Conservation (phyloP, 164 flowering plant species). For the Tinospora cordifolia region DNA sequence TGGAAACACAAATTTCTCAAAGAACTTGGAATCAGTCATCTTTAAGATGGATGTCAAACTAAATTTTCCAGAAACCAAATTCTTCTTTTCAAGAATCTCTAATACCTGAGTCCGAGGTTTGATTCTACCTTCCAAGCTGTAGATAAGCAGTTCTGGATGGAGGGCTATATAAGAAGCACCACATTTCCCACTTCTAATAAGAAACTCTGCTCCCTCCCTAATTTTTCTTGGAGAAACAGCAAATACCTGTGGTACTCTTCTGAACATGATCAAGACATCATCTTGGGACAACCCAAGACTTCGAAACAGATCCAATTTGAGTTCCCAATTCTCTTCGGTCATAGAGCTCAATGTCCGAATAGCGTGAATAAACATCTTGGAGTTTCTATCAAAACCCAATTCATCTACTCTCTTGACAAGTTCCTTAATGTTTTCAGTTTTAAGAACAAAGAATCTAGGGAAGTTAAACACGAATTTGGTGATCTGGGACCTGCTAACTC, state of each 20-base stretch:
- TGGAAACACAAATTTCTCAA: constrained; percentile 2
- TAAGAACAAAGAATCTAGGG: constrained; percentile 2
- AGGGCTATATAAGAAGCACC: background rate
- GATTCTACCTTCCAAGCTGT: constrained; percentile 7
- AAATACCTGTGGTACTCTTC: constrained; percentile 5
- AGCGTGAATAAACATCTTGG: constrained; percentile 5
- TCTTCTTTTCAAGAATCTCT: constrained; percentile 4
- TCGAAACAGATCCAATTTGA: constrained; percentile 8
- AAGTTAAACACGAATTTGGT: constrained; percentile 2
- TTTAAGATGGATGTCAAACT: background rate
- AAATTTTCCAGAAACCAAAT: background rate
- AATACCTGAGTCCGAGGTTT: constrained; percentile 6
- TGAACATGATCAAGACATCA: background rate
- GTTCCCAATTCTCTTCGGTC: constrained; percentile 7
- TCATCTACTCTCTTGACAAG: background rate
- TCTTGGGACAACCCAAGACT: constrained; percentile 6
- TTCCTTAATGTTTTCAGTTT: constrained; percentile 4
- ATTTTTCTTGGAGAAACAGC: constrained; percentile 5
- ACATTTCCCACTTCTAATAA: background rate
- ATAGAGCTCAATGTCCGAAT: constrained; percentile 1
- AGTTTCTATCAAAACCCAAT: constrained; percentile 1
- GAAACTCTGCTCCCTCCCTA: background rate
- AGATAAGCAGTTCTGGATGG: constrained; percentile 7
- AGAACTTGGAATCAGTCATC: constrained; percentile 5
- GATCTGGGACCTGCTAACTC: constrained; percentile 5